Percentiles rank a stretch among this genome's conserved stretches.
These are phyloP conservation scores for Durotheca rogersii DNA, from an alignment of 495 filamentous ascomycete genomes.

Conservation along the genomic window DNA sequence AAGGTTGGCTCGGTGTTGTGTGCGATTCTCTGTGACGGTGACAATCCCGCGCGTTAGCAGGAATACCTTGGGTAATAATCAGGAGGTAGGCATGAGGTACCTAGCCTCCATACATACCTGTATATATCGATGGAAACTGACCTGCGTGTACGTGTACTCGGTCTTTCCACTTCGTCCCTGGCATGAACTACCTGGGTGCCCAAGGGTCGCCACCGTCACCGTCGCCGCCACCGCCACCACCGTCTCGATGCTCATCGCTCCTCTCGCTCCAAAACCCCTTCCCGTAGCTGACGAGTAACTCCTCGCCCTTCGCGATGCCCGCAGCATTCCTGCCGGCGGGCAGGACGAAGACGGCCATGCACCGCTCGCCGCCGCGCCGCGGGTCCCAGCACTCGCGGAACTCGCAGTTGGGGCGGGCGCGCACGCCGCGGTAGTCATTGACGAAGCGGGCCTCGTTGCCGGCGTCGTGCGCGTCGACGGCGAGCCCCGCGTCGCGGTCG, in stretches of 20 bases:
- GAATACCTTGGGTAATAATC: no score
- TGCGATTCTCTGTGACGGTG: no score
- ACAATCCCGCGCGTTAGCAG: no score
- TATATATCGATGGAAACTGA: no score
- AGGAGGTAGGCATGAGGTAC: no score
- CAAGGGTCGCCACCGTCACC: no score
- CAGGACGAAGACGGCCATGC: constrained; percentile 64
- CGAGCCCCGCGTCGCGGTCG: constrained; percentile 57
- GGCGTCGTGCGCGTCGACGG: constrained; percentile 59
- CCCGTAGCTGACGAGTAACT: constrained; percentile 66
- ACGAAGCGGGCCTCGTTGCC: constrained; percentile 73
- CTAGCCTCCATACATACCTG: no score
- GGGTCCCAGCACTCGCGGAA: constrained; percentile 58
- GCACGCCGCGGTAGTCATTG: constrained; percentile 72
- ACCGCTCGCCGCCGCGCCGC: constrained; percentile 47
- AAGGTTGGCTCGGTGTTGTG: not conserved
- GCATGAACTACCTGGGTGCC: no score
- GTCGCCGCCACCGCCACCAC: constrained; percentile 26
- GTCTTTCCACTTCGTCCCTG: no score
- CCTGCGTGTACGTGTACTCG: no score
- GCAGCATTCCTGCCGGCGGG: constrained; percentile 53
- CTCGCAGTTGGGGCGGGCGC: constrained; percentile 57
- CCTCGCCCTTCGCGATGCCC: constrained; percentile 60
- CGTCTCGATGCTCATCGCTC: constrained; percentile 37
- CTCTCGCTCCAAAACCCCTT: constrained; percentile 63